Percentiles rank a stretch among this genome's conserved stretches.
These are phyloP conservation scores for Teunomyces barrocoloradensis DNA, from an alignment of 805 yeast genomes.

Conservation along the genomic window DNA sequence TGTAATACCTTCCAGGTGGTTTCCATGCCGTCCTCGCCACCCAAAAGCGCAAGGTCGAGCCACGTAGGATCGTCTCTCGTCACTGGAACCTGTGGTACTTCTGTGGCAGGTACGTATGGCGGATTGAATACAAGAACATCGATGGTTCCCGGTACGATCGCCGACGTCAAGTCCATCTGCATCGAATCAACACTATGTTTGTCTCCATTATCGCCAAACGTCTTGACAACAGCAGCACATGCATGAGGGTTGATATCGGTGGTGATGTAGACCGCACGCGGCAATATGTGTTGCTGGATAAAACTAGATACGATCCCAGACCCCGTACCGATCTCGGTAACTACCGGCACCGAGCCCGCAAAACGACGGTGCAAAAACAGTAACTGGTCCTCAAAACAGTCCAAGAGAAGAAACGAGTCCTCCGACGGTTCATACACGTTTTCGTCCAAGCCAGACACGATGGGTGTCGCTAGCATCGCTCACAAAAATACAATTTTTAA, in stretches of 20 bases:
- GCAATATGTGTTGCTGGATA: slow-evolving; percentile 54
- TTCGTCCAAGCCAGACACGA: slow-evolving; percentile 52
- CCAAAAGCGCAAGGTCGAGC: slow-evolving; percentile 87
- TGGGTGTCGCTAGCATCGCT: slow-evolving; percentile 80
- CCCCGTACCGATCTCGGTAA: slow-evolving; percentile 87
- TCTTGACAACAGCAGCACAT: slow-evolving; percentile 42
- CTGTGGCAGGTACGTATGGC: slow-evolving; percentile 91
- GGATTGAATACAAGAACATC: slow-evolving; percentile 90
- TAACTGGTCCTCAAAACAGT: slow-evolving; percentile 66
- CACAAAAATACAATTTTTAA: no score
- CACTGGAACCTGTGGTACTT: slow-evolving; percentile 60
- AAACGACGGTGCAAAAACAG: slow-evolving; percentile 25
- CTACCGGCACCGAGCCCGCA: slow-evolving; percentile 41
- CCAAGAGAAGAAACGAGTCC: slow-evolving; percentile 83
- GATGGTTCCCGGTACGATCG: slow-evolving; percentile 44
- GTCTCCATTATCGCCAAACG: slow-evolving; percentile 18
- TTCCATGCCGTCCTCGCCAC: slow-evolving; percentile 89
- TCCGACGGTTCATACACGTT: slow-evolving; percentile 93
- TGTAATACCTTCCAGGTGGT: slow-evolving; percentile 68
- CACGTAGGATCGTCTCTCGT: slow-evolving; percentile 52
- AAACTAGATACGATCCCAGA: slow-evolving; percentile 88
- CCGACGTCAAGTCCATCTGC: slow-evolving; percentile 59
- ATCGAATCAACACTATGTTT: slow-evolving; percentile 19
- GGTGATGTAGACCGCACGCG: slow-evolving; percentile 54
- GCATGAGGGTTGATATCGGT: slow-evolving; percentile 84